These are phyloP conservation scores for Ilyonectria sp. DNA, from an alignment of 2,329 filamentous ascomycete genomes.

Conservation along the genomic window DNA sequence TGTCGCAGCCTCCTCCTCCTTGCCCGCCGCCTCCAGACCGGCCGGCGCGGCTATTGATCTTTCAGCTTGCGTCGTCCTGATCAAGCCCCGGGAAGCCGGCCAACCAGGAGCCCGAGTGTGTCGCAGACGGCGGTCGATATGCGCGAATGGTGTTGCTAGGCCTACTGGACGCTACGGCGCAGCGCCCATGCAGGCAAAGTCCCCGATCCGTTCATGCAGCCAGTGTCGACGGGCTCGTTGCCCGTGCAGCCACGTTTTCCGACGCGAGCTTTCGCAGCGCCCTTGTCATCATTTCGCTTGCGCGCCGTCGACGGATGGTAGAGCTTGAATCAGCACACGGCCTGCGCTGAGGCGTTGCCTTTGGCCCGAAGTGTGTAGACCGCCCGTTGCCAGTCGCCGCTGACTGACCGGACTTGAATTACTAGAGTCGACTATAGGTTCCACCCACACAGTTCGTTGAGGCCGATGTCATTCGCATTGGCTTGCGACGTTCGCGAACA, in stretches of 20 bases:
- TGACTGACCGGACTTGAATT: neutral
- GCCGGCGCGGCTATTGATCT: neutral
- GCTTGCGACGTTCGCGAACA: neutral
- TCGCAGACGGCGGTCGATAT: neutral
- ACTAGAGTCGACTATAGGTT: neutral
- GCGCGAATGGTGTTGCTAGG: conserved; percentile 5
- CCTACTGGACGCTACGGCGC: neutral
- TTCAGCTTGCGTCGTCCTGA: conserved; percentile 16
- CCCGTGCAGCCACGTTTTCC: conserved; percentile 22
- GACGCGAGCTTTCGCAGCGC: neutral
- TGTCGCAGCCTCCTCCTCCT: conserved; percentile 30
- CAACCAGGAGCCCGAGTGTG: neutral
- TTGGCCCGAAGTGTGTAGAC: no score
- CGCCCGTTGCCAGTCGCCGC: neutral
- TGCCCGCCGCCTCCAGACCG: neutral
- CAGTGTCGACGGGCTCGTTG: conserved; percentile 8
- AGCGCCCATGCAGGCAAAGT: conserved; percentile 19
- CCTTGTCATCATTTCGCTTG: conserved; percentile 7
- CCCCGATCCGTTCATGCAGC: conserved; percentile 31
- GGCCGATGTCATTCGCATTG: neutral
- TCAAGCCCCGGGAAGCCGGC: conserved; percentile 2
- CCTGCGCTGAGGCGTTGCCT: no score
- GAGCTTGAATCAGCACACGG: neutral
- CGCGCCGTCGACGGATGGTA: neutral
- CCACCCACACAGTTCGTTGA: neutral